A percentile compares a stretch with the other conserved stretches of the same genome.
These are phyloP conservation scores for Wolfiporia cocos DNA, from an alignment of 1,284 basidiomycete species.

Conservation along the genomic window DNA sequence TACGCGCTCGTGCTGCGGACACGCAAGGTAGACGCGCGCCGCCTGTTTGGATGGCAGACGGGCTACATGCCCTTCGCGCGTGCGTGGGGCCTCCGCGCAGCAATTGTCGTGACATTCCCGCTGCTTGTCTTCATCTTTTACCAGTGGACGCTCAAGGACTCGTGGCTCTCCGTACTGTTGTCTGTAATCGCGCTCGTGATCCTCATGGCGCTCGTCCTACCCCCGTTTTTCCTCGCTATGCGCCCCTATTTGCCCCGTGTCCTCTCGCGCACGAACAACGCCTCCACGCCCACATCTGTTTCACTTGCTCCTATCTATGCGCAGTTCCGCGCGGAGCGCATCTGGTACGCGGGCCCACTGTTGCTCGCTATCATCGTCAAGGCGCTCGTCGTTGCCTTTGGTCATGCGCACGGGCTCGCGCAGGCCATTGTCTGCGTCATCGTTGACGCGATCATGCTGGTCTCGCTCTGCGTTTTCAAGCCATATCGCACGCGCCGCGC, in stretches of 20 bases:
- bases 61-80: slow-evolving; percentile 41
- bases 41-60: not conserved
- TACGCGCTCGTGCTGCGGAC: slow-evolving; percentile 28
- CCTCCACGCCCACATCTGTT: slow-evolving; percentile 10
- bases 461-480: slow-evolving; percentile 46
- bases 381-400: slow-evolving; percentile 73
- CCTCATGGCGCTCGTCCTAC: slow-evolving; percentile 40
- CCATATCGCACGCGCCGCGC: slow-evolving; percentile 53
- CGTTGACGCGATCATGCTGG: slow-evolving; percentile 59
- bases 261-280: slow-evolving; percentile 33
- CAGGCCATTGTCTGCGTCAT: slow-evolving; percentile 71
- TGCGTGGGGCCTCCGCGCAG: slow-evolving; percentile 55
- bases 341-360: slow-evolving; percentile 51
- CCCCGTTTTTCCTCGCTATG: slow-evolving; percentile 39
- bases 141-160: slow-evolving; percentile 87
- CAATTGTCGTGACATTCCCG: slow-evolving; percentile 60
- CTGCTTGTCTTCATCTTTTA: slow-evolving; percentile 75
- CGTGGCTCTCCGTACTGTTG: slow-evolving; percentile 70
- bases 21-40: slow-evolving; percentile 18
- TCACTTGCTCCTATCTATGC: slow-evolving; percentile 47
- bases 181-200: slow-evolving; percentile 62
- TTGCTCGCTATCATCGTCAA: slow-evolving; percentile 55
- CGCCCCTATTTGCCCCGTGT: slow-evolving; percentile 26
- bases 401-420: slow-evolving; percentile 52
- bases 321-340: slow-evolving; percentile 48